Evolutionary conservation across 345 rosid species (phyloP).

Genomic region (Corchorus olitorius): DNA sequence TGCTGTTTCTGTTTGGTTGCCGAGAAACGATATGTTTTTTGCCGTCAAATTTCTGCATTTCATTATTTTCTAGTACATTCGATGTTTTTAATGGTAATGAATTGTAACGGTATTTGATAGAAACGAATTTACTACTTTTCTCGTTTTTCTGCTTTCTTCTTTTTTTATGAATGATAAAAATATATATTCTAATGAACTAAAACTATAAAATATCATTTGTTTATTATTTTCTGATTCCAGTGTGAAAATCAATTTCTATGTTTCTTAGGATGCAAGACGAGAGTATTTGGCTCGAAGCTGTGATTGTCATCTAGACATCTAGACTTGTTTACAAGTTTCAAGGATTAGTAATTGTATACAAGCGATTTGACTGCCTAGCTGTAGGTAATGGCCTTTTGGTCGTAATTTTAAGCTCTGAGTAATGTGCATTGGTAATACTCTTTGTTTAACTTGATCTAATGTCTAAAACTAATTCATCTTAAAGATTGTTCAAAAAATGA

Average conservation of each 20-base stretch:
- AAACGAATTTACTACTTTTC: not conserved
- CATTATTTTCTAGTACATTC: not conserved
- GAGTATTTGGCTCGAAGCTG: not conserved
- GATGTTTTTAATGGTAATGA: not conserved
- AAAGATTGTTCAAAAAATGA: not conserved
- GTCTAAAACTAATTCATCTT: not conserved
- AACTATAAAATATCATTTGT: not conserved
- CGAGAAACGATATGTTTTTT: not conserved
- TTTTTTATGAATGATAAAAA: not conserved
- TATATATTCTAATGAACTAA: not conserved
- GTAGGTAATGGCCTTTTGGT: not conserved
- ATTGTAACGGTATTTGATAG: too few relatives aligned
- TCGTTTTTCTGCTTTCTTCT: too few relatives aligned
- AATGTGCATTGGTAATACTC: not conserved
- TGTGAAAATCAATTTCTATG: not conserved
- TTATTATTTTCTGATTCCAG: not conserved
- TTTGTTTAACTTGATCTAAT: not conserved
- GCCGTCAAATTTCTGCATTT: not conserved
- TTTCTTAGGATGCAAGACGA: not conserved
- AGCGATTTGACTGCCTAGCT: not conserved
- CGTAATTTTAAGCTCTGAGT: not conserved
- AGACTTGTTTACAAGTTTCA: not conserved
- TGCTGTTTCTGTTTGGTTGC: constrained; percentile 12
- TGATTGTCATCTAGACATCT: too few relatives aligned
- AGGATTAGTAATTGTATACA: not conserved